A percentile compares a stretch with the other conserved stretches of the same genome.
Conservation (phyloP, 495 filamentous ascomycete species). For the Hypoxylon trugodes region DNA sequence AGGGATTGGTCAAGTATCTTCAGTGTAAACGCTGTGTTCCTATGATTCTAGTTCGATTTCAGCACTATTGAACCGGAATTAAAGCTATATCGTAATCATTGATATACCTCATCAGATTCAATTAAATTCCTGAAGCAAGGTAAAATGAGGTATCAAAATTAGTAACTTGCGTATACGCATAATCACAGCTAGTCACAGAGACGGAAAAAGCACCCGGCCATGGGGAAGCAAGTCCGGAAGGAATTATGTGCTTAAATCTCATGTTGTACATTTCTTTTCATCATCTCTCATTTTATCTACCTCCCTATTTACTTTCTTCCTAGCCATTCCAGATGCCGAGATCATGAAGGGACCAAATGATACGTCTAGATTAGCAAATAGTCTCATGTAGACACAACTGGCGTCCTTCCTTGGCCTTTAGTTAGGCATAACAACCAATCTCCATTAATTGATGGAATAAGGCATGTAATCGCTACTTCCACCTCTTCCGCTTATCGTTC, state of each 20-base stretch:
- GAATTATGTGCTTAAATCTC: background rate
- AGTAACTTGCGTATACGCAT: too few species aligned
- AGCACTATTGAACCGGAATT: too few species aligned
- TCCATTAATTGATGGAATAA: background rate
- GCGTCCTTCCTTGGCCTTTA: background rate
- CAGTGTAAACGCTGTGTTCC: too few species aligned
- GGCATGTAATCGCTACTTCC: background rate
- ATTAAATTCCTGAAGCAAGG: too few species aligned
- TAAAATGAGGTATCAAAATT: too few species aligned
- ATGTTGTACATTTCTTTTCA: slow-evolving; percentile 21
- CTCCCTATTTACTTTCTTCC: background rate
- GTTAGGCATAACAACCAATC: background rate
- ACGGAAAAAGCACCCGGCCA: background rate
- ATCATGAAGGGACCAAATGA: background rate
- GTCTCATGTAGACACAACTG: too few species aligned
- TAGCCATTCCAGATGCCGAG: background rate
- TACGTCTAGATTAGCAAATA: too few species aligned
- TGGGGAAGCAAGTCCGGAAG: background rate
- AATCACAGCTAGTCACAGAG: background rate
- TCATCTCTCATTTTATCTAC: slow-evolving; percentile 12
- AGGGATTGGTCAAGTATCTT: too few species aligned
- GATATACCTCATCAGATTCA: too few species aligned
- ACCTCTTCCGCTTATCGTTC: slow-evolving; percentile 61
- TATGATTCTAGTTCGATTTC: too few species aligned
- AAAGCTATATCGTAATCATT: too few species aligned